Evolutionary conservation across 495 filamentous ascomycete species (phyloP).

Genomic region (Lepidopterella palustris): DNA sequence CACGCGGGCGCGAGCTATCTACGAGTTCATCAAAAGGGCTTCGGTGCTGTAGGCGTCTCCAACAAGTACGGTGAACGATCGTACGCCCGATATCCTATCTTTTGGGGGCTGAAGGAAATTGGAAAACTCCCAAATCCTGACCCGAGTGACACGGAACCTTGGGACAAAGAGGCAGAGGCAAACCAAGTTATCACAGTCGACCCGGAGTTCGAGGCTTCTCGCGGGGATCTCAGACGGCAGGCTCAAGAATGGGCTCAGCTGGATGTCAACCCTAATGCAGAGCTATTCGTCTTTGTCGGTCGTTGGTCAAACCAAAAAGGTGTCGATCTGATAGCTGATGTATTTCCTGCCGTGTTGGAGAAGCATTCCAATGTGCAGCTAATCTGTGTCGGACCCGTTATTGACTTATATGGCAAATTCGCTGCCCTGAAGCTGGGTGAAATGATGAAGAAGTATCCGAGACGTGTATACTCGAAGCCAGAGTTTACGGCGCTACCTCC

Average conservation of each 20-base stretch:
- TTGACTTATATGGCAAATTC: conserved; percentile 74
- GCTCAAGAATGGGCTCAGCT: conserved; percentile 74
- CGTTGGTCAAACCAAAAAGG: conserved; percentile 77
- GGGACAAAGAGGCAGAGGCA: conserved; percentile 50
- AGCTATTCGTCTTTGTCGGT: conserved; percentile 72
- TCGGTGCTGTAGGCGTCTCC: conserved; percentile 70
- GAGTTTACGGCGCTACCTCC: conserved; percentile 69
- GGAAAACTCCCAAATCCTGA: conserved; percentile 70
- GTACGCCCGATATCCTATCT: conserved; percentile 69
- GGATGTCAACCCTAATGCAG: conserved; percentile 57
- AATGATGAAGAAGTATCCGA: conserved; percentile 68
- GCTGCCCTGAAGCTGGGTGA: conserved; percentile 65
- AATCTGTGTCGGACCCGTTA: conserved; percentile 65
- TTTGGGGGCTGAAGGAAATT: conserved; percentile 67
- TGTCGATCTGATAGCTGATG: conserved; percentile 72
- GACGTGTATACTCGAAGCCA: conserved; percentile 66
- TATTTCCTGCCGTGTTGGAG: conserved; percentile 67
- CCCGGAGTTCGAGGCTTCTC: conserved; percentile 48
- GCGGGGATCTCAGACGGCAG: conserved; percentile 55
- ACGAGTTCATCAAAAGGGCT: conserved; percentile 65
- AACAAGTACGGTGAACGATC: conserved; percentile 70
- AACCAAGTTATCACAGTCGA: conserved; percentile 52
- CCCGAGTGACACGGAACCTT: conserved; percentile 65
- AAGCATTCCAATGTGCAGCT: conserved; percentile 61
- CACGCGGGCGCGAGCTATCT: conserved; percentile 69